phyloP scores from a whole-genome alignment of 2,329 filamentous ascomycete genomes.

The Davidsoniella eucalypti region DNA sequence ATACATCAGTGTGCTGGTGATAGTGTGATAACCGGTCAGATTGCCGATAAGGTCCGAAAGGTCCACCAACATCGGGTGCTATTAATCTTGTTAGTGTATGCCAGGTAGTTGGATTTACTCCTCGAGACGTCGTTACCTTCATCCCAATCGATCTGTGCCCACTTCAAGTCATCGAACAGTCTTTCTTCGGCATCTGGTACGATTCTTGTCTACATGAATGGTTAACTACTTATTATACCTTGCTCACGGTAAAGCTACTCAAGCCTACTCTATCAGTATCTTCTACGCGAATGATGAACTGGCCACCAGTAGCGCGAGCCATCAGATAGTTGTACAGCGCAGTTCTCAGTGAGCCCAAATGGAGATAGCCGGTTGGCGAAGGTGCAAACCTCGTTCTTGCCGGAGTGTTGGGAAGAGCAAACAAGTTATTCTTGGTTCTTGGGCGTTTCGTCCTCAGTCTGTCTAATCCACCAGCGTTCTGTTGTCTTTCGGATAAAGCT shows the following conservation, averaged over 20 bases:
- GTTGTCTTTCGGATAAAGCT: not conserved
- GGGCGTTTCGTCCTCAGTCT: conserved; percentile 2
- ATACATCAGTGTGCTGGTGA: conserved; percentile 46
- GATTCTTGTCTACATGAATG: conserved; percentile 49
- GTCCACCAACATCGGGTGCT: conserved; percentile 68
- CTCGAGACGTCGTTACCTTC: conserved; percentile 30
- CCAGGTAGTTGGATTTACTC: not conserved
- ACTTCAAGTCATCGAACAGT: conserved; percentile 64
- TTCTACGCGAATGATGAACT: conserved; percentile 83
- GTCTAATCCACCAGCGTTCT: conserved; percentile 1
- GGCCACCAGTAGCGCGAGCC: conserved; percentile 72
- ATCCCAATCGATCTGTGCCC: conserved; percentile 85
- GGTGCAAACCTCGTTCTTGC: conserved; percentile 64
- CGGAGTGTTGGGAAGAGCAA: conserved; percentile 34
- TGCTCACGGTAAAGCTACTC: not conserved
- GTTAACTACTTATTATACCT: conserved; percentile 11
- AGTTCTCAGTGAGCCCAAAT: conserved; percentile 79
- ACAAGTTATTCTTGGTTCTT: conserved; percentile 3
- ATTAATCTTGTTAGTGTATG: conserved; percentile 13
- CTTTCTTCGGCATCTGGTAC: conserved; percentile 63
- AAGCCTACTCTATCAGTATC: conserved; percentile 72
- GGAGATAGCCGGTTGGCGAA: conserved; percentile 84
- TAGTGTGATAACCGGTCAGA: conserved; percentile 69
- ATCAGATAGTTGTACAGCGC: conserved; percentile 91
- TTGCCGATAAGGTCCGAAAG: conserved; percentile 57